These are phyloP conservation scores for Acer campestre DNA, from an alignment of 345 rosid genomes.

Conservation along the genomic window DNA sequence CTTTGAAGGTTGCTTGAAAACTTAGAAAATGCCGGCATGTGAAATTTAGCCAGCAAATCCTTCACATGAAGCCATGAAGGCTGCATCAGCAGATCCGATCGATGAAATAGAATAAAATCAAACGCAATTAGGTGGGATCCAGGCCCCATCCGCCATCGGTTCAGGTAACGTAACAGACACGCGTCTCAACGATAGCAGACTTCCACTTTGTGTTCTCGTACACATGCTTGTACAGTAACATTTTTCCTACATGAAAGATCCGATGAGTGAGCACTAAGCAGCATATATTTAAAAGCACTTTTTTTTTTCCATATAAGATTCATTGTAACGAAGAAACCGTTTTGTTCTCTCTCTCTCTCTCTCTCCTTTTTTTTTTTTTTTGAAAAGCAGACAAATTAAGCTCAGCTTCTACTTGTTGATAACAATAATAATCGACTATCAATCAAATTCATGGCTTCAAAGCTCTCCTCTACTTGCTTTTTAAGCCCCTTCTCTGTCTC, in stretches of 20 bases:
- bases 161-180: not conserved
- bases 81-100: not conserved
- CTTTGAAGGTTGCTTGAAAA: not conserved
- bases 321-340: conserved; percentile 5
- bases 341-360: no score
- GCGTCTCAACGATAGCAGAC: not conserved
- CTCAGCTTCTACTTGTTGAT: conserved; percentile 19
- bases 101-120: not conserved
- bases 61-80: no score
- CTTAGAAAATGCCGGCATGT: not conserved
- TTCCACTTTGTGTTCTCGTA: not conserved
- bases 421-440: not conserved
- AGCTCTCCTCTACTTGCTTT: conserved; percentile 62
- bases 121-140: not conserved
- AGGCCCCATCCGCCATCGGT: not conserved
- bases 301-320: not conserved
- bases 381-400: not conserved
- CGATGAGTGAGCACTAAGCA: not conserved
- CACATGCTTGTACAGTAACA: not conserved
- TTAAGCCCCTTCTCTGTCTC: conserved; percentile 42
- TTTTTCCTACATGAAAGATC: not conserved
- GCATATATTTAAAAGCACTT: not conserved
- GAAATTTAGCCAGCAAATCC: no score
- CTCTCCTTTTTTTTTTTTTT: no score
- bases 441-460: conserved; percentile 47